Base-by-base conservation (phyloP, 768 basidiomycete species). In the Rhizopogon vinicolor region DNA sequence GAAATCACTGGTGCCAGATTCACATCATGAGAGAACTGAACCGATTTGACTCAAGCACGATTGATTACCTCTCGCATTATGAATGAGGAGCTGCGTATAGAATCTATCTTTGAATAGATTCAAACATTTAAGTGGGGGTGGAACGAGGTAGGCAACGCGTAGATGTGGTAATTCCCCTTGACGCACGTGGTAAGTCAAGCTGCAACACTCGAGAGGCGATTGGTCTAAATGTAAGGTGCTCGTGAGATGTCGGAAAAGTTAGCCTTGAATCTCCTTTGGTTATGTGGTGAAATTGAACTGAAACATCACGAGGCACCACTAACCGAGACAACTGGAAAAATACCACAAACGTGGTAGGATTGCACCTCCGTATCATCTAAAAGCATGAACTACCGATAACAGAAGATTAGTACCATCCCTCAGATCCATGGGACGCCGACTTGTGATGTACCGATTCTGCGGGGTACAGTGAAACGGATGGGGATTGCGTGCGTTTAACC, bases 401-500 rank as follows among this genome's bases (percentile, higher is more conserved):
- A 45, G n/a, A 7, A n/a, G 9, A 29, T 19, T 33, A 19, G 12
- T 9, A 33, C 31, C 31, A 33, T 3, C 31, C 31, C 31, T 33
- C 31, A 33, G 31, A 33, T 9, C 31, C 31, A 33, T 25, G 25
- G 5, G 25, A 25, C 4, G 25, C 25, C 14, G 86, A 83, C 65
- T 91, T 93, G 67, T 93, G 90, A 64, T 80, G 81, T 41, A 57
- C 60, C 53, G 83, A 65, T 35, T 82, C 81, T 3, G 78, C 64
- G 18, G 93, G 76, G 61, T 83, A 78, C 0, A 85, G 72, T 4
- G 91, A 69, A 55, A 91, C 76, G 10, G 78, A 67, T 1, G 88
- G 81, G 8, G 86, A 77, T 57, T 88, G 89, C 0, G 89, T 86
- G 44, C 77, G 68, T 60, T 88, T 83, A 42, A 92, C 77, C 56